Base-by-base conservation (phyloP, 2,329 filamentous ascomycete genomes). In the Corinectria fuckeliana region DNA sequence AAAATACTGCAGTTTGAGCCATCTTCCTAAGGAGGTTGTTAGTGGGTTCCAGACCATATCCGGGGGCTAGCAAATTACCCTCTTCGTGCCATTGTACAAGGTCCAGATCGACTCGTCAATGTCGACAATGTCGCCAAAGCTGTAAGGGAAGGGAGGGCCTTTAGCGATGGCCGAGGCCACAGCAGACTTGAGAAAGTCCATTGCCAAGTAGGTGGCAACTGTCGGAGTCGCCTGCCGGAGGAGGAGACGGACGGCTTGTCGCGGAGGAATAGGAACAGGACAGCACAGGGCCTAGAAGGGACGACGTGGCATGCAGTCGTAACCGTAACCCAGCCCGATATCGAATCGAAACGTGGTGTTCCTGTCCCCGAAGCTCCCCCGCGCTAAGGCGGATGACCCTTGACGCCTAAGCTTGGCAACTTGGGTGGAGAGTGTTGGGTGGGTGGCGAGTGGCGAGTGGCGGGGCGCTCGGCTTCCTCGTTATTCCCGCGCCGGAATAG, bases 141-240 rank as follows among this genome's bases (percentile, higher is more conserved):
- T 89, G 75, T 97, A 98, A 4, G 93, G 93, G 73, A 97, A 96
- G 5, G 93, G 89, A 52, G 93, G 93, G 2, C 94, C 93, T 76
- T 97, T 95, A 44, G 95, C 92, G 71, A 99, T 98, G 69, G 93
- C 94, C 62, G 95, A 98, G 44, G 93, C 94, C 74, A 98, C 93
- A 51, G 95, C 95, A 62, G 93, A 98, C 80, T 98, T 98, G 74
- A 99, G 86, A 73, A 98, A 98, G 76, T 99, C 93, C 95, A 99
- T 99, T 68, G 68, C 39, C n/a, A n/a, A n/a, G n/a, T n/a, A n/a
- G 26, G 38, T 36, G 42, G 30, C 25, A 38, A 39, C 20, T 14
- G 41, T 13, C 26, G 18, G 21, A 36, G 36, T 14, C 32, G 26
- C 39, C 38, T 49, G 42, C 16, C 3, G 18, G 16, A 34, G 8